phyloP scores from a whole-genome alignment of 306 rosid species.

The Chamaecrista fasciculata region DNA sequence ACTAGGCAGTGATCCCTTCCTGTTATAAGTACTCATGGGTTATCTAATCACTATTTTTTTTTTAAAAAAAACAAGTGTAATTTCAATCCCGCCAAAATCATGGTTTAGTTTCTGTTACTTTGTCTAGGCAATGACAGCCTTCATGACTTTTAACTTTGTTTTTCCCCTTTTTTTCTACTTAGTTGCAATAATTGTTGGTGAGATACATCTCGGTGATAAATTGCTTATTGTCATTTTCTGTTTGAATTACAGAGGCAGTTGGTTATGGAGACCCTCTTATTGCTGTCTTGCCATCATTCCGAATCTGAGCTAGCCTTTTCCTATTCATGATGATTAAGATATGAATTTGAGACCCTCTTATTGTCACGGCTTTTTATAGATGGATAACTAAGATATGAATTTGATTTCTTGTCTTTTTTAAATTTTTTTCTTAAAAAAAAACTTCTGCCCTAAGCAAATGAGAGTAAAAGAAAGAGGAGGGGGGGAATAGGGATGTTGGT shows the following conservation, averaged over 20 bases:
- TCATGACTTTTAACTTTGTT: too few relatives aligned
- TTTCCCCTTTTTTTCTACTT: neutral
- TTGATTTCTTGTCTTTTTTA: constrained; percentile 16
- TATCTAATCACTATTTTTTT: constrained; percentile 14
- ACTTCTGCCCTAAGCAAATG: neutral
- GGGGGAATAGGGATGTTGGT: constrained; percentile 21
- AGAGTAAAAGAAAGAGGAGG: too few relatives aligned
- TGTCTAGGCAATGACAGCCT: too few relatives aligned
- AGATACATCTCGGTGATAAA: neutral
- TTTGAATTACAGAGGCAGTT: constrained; percentile 72
- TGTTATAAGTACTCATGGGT: neutral
- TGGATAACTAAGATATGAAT: constrained; percentile 18
- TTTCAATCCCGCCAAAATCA: neutral
- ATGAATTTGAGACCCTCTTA: constrained; percentile 13
- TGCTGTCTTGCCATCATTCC: constrained; percentile 88
- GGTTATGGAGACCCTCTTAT: constrained; percentile 87
- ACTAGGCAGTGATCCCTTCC: too few relatives aligned
- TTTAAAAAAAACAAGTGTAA: neutral
- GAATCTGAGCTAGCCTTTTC: constrained; percentile 46
- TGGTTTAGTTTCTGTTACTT: neutral
- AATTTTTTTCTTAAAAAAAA: neutral
- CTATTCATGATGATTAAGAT: constrained; percentile 15
- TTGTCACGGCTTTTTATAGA: constrained; percentile 20
- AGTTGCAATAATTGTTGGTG: neutral
- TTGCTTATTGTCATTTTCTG: constrained; percentile 17